phyloP scores from a whole-genome alignment of 1,284 basidiomycete species.

The Ceratobasidium papillatum region DNA sequence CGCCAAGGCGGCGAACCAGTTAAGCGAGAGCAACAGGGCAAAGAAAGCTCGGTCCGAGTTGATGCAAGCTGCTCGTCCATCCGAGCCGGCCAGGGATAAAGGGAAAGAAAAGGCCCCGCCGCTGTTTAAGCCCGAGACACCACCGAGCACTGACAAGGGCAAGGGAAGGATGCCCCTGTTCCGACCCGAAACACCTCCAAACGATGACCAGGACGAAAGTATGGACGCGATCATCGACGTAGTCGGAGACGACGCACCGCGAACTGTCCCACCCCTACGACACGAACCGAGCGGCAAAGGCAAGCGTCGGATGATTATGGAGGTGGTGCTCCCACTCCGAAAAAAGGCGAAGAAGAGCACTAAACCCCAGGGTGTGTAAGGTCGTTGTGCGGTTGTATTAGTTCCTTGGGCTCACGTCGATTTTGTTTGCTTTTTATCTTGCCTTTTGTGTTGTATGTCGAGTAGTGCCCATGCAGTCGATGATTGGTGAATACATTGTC shows the following conservation, averaged over 20 bases:
- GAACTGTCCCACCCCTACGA: background rate
- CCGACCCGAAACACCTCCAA: constrained; percentile 18
- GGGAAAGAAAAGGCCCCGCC: background rate
- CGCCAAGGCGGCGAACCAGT: constrained; percentile 1
- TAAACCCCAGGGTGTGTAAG: constrained; percentile 31
- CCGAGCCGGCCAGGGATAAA: background rate
- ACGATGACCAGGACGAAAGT: background rate
- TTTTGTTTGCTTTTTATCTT: background rate
- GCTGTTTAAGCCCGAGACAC: background rate
- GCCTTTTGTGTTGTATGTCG: background rate
- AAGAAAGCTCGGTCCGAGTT: background rate
- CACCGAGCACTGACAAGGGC: background rate
- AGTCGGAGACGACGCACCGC: background rate
- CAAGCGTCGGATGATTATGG: constrained; percentile 36
- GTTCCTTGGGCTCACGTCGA: constrained; percentile 16
- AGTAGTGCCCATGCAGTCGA: constrained; percentile 6
- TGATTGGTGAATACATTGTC: constrained; percentile 39
- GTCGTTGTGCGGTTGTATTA: constrained; percentile 3
- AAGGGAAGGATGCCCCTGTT: constrained; percentile 13
- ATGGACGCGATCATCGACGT: background rate
- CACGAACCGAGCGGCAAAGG: background rate
- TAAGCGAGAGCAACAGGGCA: background rate
- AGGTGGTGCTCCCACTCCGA: constrained; percentile 27
- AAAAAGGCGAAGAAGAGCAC: background rate
- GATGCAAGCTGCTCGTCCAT: background rate